Base-by-base conservation (phyloP, 2,329 filamentous ascomycete genomes). In the Alternaria incomplexa region DNA sequence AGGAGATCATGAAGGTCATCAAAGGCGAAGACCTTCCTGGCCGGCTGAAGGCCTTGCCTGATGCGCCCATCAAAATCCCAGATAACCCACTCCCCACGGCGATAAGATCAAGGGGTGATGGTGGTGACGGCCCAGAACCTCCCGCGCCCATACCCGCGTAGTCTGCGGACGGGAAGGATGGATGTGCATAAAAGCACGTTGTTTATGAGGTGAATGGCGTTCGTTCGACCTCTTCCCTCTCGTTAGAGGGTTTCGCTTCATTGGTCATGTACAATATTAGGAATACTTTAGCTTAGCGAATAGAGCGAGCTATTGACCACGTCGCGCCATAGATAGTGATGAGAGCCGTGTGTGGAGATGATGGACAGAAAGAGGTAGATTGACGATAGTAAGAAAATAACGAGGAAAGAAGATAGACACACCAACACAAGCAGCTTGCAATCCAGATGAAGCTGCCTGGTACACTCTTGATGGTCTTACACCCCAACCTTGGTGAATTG, bases 1-100 rank as follows among this genome's bases (percentile, higher is more conserved):
- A 91, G 4, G 96, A 99, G 80, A 96, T 98, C 66, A 89, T 94
- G 79, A 93, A 91, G 83, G 92, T 98, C 6, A 90, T 99, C 67
- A 88, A 88, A 56, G 96, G 96, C 36, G 93, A 97, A 82, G 90
- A 91, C 76, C 83, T 99, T 40, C 85, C 89, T 1, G 86, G 87
- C 48, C 92, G 92, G 63, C 81, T 92, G 54, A 86, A 85, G 64
- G 83, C 80, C 44, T 75, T 88, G 64, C 85, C 88, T 20, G 80
- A 84, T 56, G 82, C 85, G 20, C 88, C 88, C 2, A 89, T 94
- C 78, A 90, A 91, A 74, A 80, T 95, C 15, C 93, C 93, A 0
- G 86, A 87, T 8, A 69, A 72, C 23, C 65, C 69, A 3, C 53
- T 74, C 10, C 59, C 53, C 1, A 52, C 50, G 11, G 59, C 55